Conservation (phyloP, 192 early-diverging fungal genomes). For the Linnemannia elongata region DNA sequence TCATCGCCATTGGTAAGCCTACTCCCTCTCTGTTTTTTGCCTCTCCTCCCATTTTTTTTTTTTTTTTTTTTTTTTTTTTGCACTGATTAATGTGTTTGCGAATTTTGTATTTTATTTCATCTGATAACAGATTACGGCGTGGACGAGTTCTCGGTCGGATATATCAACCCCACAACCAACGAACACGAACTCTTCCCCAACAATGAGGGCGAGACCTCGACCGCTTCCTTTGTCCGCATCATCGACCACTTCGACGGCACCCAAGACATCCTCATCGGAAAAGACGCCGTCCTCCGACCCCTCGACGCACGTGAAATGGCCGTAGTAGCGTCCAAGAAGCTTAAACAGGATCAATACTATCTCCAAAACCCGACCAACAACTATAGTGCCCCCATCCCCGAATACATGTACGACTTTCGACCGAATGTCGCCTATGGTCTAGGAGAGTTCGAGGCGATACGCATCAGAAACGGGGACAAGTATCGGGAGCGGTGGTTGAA, state of each 20-base stretch:
- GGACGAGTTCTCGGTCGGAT: neutral
- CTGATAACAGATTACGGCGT: neutral
- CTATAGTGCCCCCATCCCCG: neutral
- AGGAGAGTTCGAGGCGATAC: neutral
- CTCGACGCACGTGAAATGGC: neutral
- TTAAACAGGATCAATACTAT: neutral
- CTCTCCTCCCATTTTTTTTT: neutral
- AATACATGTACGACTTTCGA: neutral
- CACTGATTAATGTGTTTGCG: neutral
- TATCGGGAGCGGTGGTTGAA: too few species aligned
- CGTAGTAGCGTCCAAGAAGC: neutral
- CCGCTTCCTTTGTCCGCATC: neutral
- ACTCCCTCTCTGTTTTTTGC: neutral
- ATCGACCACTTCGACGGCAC: neutral
- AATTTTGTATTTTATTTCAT: neutral
- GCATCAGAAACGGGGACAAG: neutral
- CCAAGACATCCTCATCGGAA: neutral
- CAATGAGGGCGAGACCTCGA: neutral
- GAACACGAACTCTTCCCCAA: neutral
- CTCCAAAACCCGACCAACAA: neutral
- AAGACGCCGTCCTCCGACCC: neutral
- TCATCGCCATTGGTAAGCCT: neutral
- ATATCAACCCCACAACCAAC: neutral
- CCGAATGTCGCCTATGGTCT: neutral
- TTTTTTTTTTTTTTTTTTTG: neutral